Evolutionary conservation across 192 early-diverging fungal species (phyloP), one percentile per base, ranked within the genome.

Genomic region (Podila minutissima): DNA sequence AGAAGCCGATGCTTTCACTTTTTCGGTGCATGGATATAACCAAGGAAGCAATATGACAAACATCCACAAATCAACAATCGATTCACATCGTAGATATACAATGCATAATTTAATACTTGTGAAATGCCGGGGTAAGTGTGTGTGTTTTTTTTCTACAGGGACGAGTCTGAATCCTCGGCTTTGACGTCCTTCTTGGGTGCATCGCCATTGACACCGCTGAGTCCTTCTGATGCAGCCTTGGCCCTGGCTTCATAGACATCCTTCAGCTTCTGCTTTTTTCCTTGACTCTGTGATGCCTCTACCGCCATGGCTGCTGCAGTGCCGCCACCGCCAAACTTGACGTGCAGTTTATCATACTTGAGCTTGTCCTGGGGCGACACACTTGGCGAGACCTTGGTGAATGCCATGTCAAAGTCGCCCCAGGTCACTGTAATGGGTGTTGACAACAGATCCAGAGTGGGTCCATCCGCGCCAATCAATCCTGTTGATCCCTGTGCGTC

Each of bases 341-440:
- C 38, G 50, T 81, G 76, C 26, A 87, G 53, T 20, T 75, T 78
- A 51, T 87, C 82, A 48, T 87, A 87, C 58, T 81, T 81, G 65
- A 69, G 51, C 66, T 83, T 87, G 58, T 87, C 86, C 48, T 79
- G 64, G 24, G 88, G 88, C 13, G 89, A 91, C 0, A 99, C 97
- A 50, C 94, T 95, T 6, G 95, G 93, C 19, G 92, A 69, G 7
- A 95, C 92, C 67, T 94, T 94, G 24, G 74, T 70, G 67, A 97
- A 94, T 0, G 97, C 97, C n/a, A 71, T 81, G 59, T 91, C 85
- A 84, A 99, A 99, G 69, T 99, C 88, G 20, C 62, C 49, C 69
- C 59, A 68, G 24, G 82, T 85, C 15, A 95, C 91, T 33, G 78
- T 88, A 32, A 93, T 85, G 5, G 59, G 71, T 5, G 71, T 73